phyloP scores from a whole-genome alignment of 495 filamentous ascomycete species.

The Aspergillus kassunensis region DNA sequence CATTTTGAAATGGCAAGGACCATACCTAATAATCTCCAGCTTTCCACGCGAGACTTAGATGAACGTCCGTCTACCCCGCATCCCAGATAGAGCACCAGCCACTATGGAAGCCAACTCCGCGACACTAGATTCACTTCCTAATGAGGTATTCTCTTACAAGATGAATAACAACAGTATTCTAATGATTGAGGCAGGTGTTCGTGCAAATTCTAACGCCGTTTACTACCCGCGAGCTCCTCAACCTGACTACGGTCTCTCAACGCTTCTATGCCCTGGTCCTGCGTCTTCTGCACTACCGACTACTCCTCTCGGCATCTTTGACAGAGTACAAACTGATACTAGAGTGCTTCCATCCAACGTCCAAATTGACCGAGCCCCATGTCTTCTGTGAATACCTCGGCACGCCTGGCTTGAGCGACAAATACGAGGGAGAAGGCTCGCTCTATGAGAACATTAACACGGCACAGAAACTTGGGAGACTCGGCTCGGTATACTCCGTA shows the following conservation, averaged over 20 bases:
- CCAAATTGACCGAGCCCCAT: slow-evolving; percentile 63
- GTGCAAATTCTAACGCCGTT: slow-evolving; percentile 59
- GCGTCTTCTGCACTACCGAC: slow-evolving; percentile 63
- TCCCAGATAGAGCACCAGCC: neutral
- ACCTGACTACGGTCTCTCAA: slow-evolving; percentile 55
- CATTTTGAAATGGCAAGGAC: neutral
- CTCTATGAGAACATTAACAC: slow-evolving; percentile 37
- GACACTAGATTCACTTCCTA: slow-evolving; percentile 43
- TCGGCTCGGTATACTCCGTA: slow-evolving; percentile 49
- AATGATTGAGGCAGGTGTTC: slow-evolving; percentile 51
- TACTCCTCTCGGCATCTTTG: slow-evolving; percentile 52
- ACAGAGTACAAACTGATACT: slow-evolving; percentile 63
- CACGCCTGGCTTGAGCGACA: slow-evolving; percentile 48
- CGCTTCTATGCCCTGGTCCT: slow-evolving; percentile 64
- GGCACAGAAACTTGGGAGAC: slow-evolving; percentile 28
- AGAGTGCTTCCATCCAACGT: slow-evolving; percentile 71
- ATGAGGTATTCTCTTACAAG: slow-evolving; percentile 44
- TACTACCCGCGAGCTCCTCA: slow-evolving; percentile 56
- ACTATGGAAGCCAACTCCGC: neutral
- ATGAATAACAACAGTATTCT: no score
- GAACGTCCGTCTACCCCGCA: slow-evolving; percentile 1
- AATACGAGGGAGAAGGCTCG: slow-evolving; percentile 32
- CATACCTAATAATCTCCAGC: neutral
- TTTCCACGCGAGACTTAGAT: neutral
- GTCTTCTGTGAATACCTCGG: slow-evolving; percentile 65